Conservation (phyloP, 1,139 yeast species). For the Magnusiomyces ingens region DNA sequence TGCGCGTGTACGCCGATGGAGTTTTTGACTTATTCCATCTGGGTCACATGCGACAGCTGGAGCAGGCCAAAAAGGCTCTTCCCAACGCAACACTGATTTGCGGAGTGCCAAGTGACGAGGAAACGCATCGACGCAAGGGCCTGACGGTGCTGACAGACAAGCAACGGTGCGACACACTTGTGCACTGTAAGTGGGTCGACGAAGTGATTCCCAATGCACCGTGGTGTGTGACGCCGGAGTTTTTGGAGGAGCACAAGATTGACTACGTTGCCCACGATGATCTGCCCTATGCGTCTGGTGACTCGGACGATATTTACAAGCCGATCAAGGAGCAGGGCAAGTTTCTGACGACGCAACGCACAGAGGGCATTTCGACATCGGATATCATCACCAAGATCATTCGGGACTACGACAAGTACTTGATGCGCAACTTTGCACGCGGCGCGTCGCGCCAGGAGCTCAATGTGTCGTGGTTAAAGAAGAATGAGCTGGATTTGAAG, state of each 20-base stretch:
- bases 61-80: constrained; percentile 17
- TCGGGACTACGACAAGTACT: constrained; percentile 90
- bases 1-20: constrained; percentile 93
- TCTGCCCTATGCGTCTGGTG: constrained; percentile 83
- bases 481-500: constrained; percentile 89
- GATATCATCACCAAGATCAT: constrained; percentile 93
- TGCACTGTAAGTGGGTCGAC: constrained; percentile 95
- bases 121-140: constrained; percentile 90
- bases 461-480: constrained; percentile 94
- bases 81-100: constrained; percentile 62
- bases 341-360: constrained; percentile 91
- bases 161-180: constrained; percentile 81
- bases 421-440: constrained; percentile 94
- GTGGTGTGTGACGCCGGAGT: constrained; percentile 86
- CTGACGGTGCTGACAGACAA: constrained; percentile 81
- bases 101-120: constrained; percentile 85
- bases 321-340: constrained; percentile 87
- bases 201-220: constrained; percentile 93
- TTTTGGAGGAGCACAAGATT: constrained; percentile 67
- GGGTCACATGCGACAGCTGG: constrained; percentile 54
- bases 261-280: constrained; percentile 99
- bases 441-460: constrained; percentile 96
- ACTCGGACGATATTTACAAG: constrained; percentile 82
- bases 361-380: constrained; percentile 92
- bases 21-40: constrained; percentile 93